These are phyloP conservation scores for Cladosporium halotolerans DNA, from an alignment of 2,329 filamentous ascomycete species.

Conservation along the genomic window DNA sequence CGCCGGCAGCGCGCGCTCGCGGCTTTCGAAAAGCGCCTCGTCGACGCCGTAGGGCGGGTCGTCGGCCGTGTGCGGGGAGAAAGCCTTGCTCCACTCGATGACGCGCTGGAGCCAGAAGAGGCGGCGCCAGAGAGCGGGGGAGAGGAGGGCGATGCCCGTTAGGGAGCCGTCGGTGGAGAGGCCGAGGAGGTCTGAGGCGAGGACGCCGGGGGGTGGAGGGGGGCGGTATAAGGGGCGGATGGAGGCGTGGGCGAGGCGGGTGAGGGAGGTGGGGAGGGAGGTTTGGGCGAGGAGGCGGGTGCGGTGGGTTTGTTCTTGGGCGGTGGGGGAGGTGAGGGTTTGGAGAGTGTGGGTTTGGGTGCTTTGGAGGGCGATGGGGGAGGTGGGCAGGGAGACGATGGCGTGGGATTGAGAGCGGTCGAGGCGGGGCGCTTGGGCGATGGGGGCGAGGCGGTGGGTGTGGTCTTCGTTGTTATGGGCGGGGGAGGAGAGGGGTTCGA, in stretches of 20 bases:
- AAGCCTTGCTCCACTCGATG: constrained; percentile 28
- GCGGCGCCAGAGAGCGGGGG: constrained; percentile 57
- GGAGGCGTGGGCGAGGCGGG: constrained; percentile 46
- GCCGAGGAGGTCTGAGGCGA: constrained; percentile 44
- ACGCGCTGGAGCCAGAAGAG: constrained; percentile 69
- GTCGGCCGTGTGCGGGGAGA: constrained; percentile 22
- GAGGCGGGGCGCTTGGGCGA: constrained; percentile 18
- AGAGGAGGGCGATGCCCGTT: constrained; percentile 58
- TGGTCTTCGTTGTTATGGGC: constrained; percentile 26
- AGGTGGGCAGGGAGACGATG: constrained; percentile 5
- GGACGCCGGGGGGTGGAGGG: constrained; percentile 33
- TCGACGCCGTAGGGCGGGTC: constrained; percentile 13
- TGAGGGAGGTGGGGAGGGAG: constrained; percentile 35
- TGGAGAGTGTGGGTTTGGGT: constrained; percentile 23
- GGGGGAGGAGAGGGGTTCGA: constrained; percentile 29
- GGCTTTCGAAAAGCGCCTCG: constrained; percentile 12
- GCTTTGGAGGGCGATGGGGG: constrained; percentile 16
- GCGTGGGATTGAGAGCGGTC: constrained; percentile 21
- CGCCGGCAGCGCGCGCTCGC: constrained; percentile 20
- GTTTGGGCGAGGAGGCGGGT: constrained; percentile 34
- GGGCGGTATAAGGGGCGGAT: constrained; percentile 33
- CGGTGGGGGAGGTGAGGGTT: constrained; percentile 18
- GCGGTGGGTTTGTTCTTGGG: not conserved
- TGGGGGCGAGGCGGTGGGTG: constrained; percentile 24
- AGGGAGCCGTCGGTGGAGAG: constrained; percentile 48